Percentiles rank a stretch among this genome's conserved stretches.
phyloP scores from a whole-genome alignment of 2,329 filamentous ascomycete species.

The Fusarium sp. region DNA sequence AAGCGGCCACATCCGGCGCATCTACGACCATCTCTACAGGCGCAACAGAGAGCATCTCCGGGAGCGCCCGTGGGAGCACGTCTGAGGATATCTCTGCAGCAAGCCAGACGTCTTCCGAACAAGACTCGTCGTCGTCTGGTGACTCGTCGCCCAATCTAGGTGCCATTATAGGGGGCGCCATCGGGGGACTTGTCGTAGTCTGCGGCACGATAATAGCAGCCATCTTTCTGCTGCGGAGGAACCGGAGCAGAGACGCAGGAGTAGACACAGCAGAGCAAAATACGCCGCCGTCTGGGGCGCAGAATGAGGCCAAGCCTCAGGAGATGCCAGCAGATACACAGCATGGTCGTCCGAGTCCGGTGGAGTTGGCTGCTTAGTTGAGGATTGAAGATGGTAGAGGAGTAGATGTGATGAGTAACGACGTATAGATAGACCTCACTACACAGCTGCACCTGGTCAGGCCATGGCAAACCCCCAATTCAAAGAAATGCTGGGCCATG shows the following conservation, averaged over 20 bases:
- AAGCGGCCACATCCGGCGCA: conserved; percentile 4
- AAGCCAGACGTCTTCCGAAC: neutral
- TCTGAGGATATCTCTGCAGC: neutral
- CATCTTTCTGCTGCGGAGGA: conserved; percentile 16
- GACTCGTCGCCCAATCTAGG: conserved; percentile 40
- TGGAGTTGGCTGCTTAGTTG: conserved; percentile 7
- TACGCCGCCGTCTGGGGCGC: neutral
- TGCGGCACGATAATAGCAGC: conserved; percentile 2
- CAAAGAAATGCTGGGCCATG: no score
- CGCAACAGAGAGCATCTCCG: conserved; percentile 2
- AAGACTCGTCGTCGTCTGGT: neutral
- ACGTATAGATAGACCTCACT: no score
- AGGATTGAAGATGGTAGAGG: neutral
- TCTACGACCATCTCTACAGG: neutral
- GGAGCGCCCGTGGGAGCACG: neutral
- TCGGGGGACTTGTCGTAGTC: conserved; percentile 50
- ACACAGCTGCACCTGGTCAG: no score
- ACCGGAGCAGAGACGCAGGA: neutral
- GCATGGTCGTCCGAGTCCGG: neutral
- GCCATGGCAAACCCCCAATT: no score
- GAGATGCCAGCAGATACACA: conserved; percentile 1
- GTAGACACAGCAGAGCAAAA: neutral
- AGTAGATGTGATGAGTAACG: neutral
- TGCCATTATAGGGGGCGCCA: conserved; percentile 49
- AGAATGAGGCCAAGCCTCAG: neutral